Conservation (phyloP, 2,329 filamentous ascomycete genomes). For the Penicillium sp. region DNA sequence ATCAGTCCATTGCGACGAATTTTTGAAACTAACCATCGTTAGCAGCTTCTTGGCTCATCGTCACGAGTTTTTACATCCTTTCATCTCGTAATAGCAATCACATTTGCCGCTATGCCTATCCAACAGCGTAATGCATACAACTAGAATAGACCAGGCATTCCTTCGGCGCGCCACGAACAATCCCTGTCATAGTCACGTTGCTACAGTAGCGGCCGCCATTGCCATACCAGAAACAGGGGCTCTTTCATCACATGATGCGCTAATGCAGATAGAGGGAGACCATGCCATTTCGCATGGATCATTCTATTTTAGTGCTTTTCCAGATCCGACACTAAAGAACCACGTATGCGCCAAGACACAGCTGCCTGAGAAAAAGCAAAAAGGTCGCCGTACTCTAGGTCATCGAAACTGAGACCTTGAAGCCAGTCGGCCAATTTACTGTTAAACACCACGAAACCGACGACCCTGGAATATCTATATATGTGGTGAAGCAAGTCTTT, state of each 20-base stretch:
- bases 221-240: neutral
- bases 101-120: neutral
- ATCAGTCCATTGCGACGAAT: neutral
- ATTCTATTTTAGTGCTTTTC: neutral
- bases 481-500: rapidly evolving
- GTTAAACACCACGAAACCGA: neutral
- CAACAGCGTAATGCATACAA: neutral
- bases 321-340: neutral
- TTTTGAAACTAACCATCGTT: neutral
- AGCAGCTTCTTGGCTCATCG: neutral
- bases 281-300: neutral
- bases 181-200: neutral
- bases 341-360: neutral
- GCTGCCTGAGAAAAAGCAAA: neutral
- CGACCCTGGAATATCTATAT: neutral
- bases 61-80: neutral
- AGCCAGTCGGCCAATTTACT: neutral
- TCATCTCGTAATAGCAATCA: neutral
- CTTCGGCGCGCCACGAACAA: neutral
- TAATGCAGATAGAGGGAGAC: neutral
- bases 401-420: neutral
- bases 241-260: neutral
- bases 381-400: neutral
- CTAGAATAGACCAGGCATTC: neutral
- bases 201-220: neutral